Evolutionary conservation across 2,329 filamentous ascomycete genomes (phyloP).

Genomic region (Fusarium virguliforme): DNA sequence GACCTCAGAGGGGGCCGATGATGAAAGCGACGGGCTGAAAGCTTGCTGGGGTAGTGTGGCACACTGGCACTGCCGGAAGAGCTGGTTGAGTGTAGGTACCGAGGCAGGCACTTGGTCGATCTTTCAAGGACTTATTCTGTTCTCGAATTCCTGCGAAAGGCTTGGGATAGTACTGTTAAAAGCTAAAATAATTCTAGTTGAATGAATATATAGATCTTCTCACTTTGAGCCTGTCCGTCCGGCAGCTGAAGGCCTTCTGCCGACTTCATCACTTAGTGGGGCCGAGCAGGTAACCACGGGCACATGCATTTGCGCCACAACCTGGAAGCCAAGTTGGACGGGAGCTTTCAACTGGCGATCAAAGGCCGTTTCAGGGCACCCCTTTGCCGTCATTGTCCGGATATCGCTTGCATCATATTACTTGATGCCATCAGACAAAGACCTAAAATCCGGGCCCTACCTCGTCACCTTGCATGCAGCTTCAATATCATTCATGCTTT

Average conservation of each 20-base stretch:
- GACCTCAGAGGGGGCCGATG: constrained; percentile 38
- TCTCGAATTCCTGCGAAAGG: background rate
- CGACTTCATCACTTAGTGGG: background rate
- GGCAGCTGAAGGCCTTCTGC: background rate
- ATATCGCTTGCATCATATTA: constrained; percentile 1
- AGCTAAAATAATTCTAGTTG: too few species aligned
- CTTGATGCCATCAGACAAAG: background rate
- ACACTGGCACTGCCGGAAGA: background rate
- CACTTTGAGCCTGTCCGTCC: too few species aligned
- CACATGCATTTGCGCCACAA: constrained; percentile 34
- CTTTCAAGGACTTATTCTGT: background rate
- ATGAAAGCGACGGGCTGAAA: constrained; percentile 44
- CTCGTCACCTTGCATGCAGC: background rate
- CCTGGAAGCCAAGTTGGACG: constrained; percentile 5
- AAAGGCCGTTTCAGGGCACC: constrained; percentile 12
- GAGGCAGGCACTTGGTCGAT: background rate
- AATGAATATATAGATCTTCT: too few species aligned
- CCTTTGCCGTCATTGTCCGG: background rate
- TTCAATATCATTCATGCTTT: background rate
- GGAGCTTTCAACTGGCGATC: constrained; percentile 14
- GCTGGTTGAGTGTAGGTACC: background rate
- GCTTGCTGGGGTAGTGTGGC: constrained; percentile 43
- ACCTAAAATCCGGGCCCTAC: background rate
- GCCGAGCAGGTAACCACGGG: background rate
- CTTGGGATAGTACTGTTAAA: background rate